These are phyloP conservation scores for Lunasporangiospora selenospora DNA, from an alignment of 192 early-diverging fungal species.

Conservation along the genomic window DNA sequence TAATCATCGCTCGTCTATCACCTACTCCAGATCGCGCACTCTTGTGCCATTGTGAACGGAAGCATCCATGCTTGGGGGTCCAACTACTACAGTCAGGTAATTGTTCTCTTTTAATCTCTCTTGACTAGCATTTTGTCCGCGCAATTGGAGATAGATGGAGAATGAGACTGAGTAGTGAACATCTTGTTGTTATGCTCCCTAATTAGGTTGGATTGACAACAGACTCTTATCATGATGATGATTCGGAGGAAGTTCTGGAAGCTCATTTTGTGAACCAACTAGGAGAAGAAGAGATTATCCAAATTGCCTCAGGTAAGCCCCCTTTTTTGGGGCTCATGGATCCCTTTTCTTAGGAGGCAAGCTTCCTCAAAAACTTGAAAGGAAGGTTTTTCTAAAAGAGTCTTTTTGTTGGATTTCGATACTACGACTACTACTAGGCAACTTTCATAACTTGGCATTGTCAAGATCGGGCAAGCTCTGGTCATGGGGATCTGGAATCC, in stretches of 20 bases:
- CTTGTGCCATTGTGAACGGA: conserved; percentile 38
- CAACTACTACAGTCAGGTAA: conserved; percentile 46
- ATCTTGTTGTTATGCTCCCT: too few species aligned
- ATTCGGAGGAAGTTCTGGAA: conserved; percentile 41
- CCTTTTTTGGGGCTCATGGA: not conserved
- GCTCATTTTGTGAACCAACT: conserved; percentile 45
- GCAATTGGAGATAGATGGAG: too few species aligned
- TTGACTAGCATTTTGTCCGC: too few species aligned
- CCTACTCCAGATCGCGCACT: conserved; percentile 24
- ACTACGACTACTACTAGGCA: conserved; percentile 12
- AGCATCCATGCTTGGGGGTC: conserved; percentile 46
- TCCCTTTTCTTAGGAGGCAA: too few species aligned
- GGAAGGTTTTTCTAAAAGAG: too few species aligned
- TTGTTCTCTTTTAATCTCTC: too few species aligned
- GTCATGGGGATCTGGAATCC: conserved; percentile 46
- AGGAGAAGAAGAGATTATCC: conserved; percentile 38
- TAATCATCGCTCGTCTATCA: not conserved
- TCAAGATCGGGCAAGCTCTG: conserved; percentile 38
- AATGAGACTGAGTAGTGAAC: too few species aligned
- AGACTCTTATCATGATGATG: conserved; percentile 46
- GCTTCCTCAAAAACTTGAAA: too few species aligned
- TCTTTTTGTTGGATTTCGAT: conserved; percentile 1
- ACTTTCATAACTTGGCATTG: conserved; percentile 42
- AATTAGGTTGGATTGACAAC: conserved; percentile 47
- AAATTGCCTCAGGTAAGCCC: conserved; percentile 34